Percentiles rank a stretch among this genome's conserved stretches.
Conservation (phyloP, 768 basidiomycete genomes). For the Exidia glandulosa region DNA sequence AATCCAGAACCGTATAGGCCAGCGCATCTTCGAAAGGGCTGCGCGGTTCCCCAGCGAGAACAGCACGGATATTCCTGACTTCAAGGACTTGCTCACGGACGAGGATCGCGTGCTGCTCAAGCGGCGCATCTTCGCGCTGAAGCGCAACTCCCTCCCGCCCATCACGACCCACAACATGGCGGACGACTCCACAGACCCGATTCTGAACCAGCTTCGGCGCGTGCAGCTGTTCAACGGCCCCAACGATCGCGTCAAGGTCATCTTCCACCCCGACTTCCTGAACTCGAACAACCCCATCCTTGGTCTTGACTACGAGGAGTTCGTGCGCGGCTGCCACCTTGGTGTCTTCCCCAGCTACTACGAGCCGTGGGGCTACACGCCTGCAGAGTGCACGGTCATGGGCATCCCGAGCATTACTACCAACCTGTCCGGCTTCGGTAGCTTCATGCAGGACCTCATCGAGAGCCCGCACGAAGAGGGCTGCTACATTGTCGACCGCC, state of each 20-base stretch:
- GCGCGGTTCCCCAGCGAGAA: conserved; percentile 84
- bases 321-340: conserved; percentile 93
- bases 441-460: conserved; percentile 97
- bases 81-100: conserved; percentile 68
- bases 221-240: conserved; percentile 86
- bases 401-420: conserved; percentile 96
- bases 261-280: conserved; percentile 97
- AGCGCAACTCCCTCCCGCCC: conserved; percentile 88
- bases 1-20: conserved; percentile 87
- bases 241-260: conserved; percentile 89
- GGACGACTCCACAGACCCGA: conserved; percentile 85
- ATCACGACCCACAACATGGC: conserved; percentile 99
- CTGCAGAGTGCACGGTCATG: conserved; percentile 99
- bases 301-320: conserved; percentile 97
- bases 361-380: conserved; percentile 94
- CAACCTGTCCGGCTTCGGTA: conserved; percentile 95
- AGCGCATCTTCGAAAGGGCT: conserved; percentile 87
- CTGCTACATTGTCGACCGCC: conserved; percentile 92
- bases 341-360: conserved; percentile 99
- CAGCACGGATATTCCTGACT: conserved; percentile 56
- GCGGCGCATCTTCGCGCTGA: conserved; percentile 91
- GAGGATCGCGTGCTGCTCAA: conserved; percentile 94
- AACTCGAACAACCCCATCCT: conserved; percentile 97
- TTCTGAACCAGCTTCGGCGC: conserved; percentile 87
- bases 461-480: conserved; percentile 87